Base-by-base conservation (phyloP, 2,329 filamentous ascomycete species). In the Curvularia verruculosa region DNA sequence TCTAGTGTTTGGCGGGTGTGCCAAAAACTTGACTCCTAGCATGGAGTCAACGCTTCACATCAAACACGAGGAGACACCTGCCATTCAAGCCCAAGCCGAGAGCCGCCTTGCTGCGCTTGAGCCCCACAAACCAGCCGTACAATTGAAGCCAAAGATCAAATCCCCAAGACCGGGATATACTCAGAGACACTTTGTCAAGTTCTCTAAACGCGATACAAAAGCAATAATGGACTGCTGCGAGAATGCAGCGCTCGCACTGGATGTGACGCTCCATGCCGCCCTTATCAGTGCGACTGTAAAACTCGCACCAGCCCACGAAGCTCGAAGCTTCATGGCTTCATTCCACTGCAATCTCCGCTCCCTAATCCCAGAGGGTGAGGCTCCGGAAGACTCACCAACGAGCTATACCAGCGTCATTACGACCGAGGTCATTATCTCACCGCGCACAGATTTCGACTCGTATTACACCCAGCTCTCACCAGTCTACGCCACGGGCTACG, bases 291-390 rank as follows among this genome's bases (percentile, higher is more conserved):
- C 65, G 23, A 54, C 64, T 8, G 57, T 52, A 13, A 63, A 61
- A 40, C 51, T 66, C 24, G 61, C 54, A 19, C 57, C 58, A 7
- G 56, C 61, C 21, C 39, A 56, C 1, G 57, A 67, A 53, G 36
- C 54, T 1, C 52, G 49, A 24, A 66, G 63, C 43, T 69, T 66
- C 54, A 65, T 69, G 60, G 66, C 66, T 5, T 69, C 66, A 1
- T 69, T 61, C 51, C 66, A 69, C 54, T 66, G 52, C 57, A 66
- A 69, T 19, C 63, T 69, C 18, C 66, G 66, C 41, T 49, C 21
- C 29, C 56, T 67, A 24, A 67, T 69, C 13, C 58, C 58, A 18
- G 59, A 69, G 28, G 53, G 52, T 9, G 60, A 58, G 23, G 49
- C 52, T 12, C 66, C 66, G 1, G 64, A 60, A 26, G 15, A 58